A percentile compares a stretch with the other conserved stretches of the same genome.
phyloP scores from a whole-genome alignment of 2,329 filamentous ascomycete genomes.

The Neoscytalidium dimidiatum region DNA sequence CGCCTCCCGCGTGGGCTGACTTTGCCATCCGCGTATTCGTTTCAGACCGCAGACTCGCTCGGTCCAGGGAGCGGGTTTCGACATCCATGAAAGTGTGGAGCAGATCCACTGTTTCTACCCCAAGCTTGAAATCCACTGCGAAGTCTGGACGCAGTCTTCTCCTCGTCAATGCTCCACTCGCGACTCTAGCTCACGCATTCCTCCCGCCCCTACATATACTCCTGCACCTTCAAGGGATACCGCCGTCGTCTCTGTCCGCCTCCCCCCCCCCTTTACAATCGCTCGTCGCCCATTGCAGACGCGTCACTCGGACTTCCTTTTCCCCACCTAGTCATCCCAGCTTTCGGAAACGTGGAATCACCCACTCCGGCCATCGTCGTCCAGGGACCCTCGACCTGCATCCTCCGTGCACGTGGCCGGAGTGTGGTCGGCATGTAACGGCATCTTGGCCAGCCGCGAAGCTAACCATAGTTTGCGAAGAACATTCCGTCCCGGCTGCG shows the following conservation, averaged over 20 bases:
- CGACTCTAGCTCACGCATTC: neutral
- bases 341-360: too few relatives aligned
- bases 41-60: neutral
- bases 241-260: neutral
- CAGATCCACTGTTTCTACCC: conserved; percentile 9
- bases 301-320: neutral
- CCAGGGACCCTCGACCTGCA: neutral
- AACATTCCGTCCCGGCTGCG: neutral
- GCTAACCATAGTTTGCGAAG: too few relatives aligned
- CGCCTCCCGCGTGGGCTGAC: neutral
- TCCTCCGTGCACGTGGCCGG: neutral
- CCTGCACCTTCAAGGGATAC: neutral
- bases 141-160: neutral
- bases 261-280: neutral
- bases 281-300: neutral
- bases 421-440: neutral
- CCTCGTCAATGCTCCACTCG: neutral
- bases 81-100: neutral
- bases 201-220: neutral
- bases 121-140: neutral
- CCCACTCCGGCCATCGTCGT: too few relatives aligned
- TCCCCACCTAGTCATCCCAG: neutral
- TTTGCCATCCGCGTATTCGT: neutral
- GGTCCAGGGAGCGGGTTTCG: neutral
- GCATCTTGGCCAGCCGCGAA: neutral